phyloP scores from a whole-genome alignment of 768 basidiomycete species.

The Podaxis sp. region DNA sequence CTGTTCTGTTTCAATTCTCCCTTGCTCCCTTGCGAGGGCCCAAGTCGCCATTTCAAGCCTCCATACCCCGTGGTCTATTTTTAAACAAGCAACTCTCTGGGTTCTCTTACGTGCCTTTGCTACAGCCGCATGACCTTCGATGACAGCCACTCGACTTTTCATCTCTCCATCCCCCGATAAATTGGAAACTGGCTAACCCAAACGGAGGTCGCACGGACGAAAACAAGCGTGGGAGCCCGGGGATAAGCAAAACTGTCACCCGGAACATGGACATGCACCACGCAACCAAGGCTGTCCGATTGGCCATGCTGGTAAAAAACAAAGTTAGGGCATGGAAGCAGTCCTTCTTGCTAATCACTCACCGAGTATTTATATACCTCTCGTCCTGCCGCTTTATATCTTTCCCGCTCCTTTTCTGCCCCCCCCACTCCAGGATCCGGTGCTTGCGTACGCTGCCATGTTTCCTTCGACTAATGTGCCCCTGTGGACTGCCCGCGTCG shows the following conservation, averaged over 20 bases:
- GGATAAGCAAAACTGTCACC: not conserved
- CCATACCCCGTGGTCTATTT: not conserved
- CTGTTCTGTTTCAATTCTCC: not conserved
- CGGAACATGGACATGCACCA: not conserved
- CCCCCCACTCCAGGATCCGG: not conserved
- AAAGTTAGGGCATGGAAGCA: not conserved
- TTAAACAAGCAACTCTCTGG: not conserved
- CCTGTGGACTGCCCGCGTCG: constrained; percentile 20
- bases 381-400: not conserved
- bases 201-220: not conserved
- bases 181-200: no score
- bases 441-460: not conserved
- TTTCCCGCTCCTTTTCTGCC: not conserved
- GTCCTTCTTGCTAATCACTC: not conserved
- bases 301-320: not conserved
- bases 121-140: not conserved
- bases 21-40: not conserved
- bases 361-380: not conserved
- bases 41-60: not conserved
- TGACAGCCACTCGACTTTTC: not conserved
- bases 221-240: not conserved
- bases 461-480: constrained; percentile 12
- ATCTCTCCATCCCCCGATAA: no score
- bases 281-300: not conserved
- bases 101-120: no score